Base-by-base conservation (phyloP, 345 rosid genomes). In the Gossypium anomalum region DNA sequence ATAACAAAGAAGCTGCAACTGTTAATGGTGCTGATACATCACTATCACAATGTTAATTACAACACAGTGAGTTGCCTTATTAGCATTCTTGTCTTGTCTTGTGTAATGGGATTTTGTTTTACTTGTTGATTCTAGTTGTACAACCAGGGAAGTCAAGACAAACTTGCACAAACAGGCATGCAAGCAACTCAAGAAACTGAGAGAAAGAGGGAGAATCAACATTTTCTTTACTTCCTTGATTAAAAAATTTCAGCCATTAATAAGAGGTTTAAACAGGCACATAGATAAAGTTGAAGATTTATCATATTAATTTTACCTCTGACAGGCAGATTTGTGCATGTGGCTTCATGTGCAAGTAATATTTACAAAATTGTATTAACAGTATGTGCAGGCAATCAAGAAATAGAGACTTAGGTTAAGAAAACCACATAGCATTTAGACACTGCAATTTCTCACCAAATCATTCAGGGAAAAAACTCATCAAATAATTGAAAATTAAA, bases 101-200 rank as follows among this genome's bases (percentile, higher is more conserved):
- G 27, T n/a, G 60, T 69, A 52, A 70, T 70, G 60, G 73, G 27
- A 52, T 52, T 17, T 70, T 70, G 73, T 70, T 29, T 70, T 70
- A 70, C 73, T 70, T 52, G 61, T 70, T 52, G 27, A 29, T 70
- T 51, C 44, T 25, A 58, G 71, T 22, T 67, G 23, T 17, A 23
- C 43, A 53, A 68, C 57, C 72, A 25, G 44, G 72, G 72, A 25
- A 49, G 74, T 70, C 62, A 70, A 53, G 74, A 38, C 73, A 69
- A 69, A 51, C 22, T 23, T 69, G 59, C 59, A 69, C 45, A 53
- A 45, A 70, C 60, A 70, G 73, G 62, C 73, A 70, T 52, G 73
- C 48, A 48, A 48, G 55, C 72, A 27, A 27, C 72, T 51, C 45
- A 69, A 17, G 59, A 22, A 51, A 51, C 59, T 2, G 12, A n/a